A percentile compares a stretch with the other conserved stretches of the same genome.
These are phyloP conservation scores for Sporothrix pseudoabietina DNA, from an alignment of 2,329 filamentous ascomycete species.

Conservation along the genomic window DNA sequence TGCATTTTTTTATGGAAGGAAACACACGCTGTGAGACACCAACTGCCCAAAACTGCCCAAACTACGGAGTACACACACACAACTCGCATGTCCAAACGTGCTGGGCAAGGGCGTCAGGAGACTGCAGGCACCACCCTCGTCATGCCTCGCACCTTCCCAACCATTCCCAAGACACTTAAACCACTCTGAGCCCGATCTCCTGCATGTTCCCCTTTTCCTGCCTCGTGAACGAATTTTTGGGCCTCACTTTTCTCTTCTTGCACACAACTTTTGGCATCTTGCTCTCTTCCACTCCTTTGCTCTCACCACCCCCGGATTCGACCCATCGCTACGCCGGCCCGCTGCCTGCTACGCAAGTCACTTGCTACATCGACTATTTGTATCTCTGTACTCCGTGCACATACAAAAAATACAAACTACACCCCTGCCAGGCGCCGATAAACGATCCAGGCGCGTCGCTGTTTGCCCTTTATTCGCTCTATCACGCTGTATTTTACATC, in stretches of 20 bases:
- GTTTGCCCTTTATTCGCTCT: conserved; percentile 1
- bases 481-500: conserved; percentile 2
- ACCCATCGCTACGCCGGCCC: conserved; percentile 23
- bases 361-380: not conserved
- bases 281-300: conserved; percentile 14
- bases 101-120: conserved; percentile 18
- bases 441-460: conserved; percentile 20
- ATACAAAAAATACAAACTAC: not conserved
- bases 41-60: not conserved
- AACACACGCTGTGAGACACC: conserved; percentile 3
- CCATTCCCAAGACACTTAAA: conserved; percentile 6
- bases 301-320: conserved; percentile 14
- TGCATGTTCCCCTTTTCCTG: conserved; percentile 6
- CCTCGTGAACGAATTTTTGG: conserved; percentile 1
- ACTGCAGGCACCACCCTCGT: conserved; percentile 22
- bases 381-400: not conserved
- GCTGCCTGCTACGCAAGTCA: not conserved
- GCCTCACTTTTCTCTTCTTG: conserved; percentile 17
- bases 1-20: not conserved
- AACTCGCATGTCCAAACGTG: not conserved
- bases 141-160: conserved; percentile 17
- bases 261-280: conserved; percentile 16
- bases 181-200: conserved; percentile 2
- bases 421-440: conserved; percentile 23
- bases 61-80: too few relatives aligned